Conservation (phyloP, 2,329 filamentous ascomycete genomes). For the Anthostomella pinea region DNA sequence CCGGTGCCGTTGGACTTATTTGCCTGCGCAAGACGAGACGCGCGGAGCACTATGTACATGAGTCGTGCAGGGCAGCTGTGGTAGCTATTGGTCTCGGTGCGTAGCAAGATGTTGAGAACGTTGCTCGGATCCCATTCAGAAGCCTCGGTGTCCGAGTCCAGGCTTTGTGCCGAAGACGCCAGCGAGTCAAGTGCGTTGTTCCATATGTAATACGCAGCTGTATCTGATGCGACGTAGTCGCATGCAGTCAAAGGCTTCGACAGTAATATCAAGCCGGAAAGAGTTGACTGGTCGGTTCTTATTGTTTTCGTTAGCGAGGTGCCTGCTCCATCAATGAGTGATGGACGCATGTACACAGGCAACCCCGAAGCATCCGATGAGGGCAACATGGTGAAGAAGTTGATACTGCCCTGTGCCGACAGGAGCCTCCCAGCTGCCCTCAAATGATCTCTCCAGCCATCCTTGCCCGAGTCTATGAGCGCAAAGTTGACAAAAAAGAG, state of each 20-base stretch:
- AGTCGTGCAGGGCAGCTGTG: conserved; percentile 35
- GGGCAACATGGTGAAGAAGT: conserved; percentile 4
- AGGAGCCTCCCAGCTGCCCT: conserved; percentile 43
- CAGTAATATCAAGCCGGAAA: too few species aligned
- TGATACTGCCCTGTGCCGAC: conserved; percentile 6
- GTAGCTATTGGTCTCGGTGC: conserved; percentile 30
- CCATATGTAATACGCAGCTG: conserved; percentile 34
- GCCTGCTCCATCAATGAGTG: too few species aligned
- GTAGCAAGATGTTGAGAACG: conserved; percentile 24
- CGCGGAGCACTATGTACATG: conserved; percentile 43
- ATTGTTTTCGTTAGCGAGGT: too few species aligned
- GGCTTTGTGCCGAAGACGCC: conserved; percentile 32
- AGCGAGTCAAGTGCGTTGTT: conserved; percentile 34
- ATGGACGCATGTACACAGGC: neutral
- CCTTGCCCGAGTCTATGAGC: conserved; percentile 46
- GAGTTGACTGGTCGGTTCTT: too few species aligned
- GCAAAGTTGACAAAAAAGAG: conserved; percentile 52
- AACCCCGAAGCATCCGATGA: conserved; percentile 1
- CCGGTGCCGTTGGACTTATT: conserved; percentile 23
- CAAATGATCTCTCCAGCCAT: conserved; percentile 46
- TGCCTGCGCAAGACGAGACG: conserved; percentile 42
- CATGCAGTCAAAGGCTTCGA: conserved; percentile 21
- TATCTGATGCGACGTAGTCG: conserved; percentile 48
- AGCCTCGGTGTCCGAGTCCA: conserved; percentile 36
- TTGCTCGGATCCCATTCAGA: conserved; percentile 24